Base-by-base conservation (phyloP, 2,329 filamentous ascomycete species). In the Diaporthe citriasiana region DNA sequence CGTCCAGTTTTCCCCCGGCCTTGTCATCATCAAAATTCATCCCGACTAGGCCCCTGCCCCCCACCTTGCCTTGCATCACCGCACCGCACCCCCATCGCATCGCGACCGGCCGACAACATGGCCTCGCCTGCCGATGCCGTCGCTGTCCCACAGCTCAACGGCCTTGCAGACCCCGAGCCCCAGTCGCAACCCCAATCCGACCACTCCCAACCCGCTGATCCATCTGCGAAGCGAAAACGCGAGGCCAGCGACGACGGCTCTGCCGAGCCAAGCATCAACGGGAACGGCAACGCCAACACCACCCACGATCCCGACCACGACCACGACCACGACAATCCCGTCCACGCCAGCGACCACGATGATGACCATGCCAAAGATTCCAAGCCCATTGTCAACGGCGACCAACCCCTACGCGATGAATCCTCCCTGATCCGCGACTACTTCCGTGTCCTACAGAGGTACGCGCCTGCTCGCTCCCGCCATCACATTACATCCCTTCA, bases 201-300 rank as follows among this genome's bases (percentile, higher is more conserved):
- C 74, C 79, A 79, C 71, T 77, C 78, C 63, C 76, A 78, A 38
- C 79, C 80, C 35, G 74, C 79, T 74, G 79, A 78, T 77, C 79
- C 78, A 19, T 79, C 81, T 50, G 79, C 78, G 73, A 92, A 92
- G 84, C 85, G 90, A 81, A 92, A 92, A 84, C 89, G 89, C 85
- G 88, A 90, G 78, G 81, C 83, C 66, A 83, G 80, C 74, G 84
- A 86, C 77, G 85, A 85, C 60, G 78, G 74, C 70, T 76, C 78
- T 27, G 70, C 78, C 73, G 77, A 78, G 38, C 59, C 47, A 68
- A 68, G 45, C 63, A 68, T 71, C 73, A 76, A 78, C 72, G 56
- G 70, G 66, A 60, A 53, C 35, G 45, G 19, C 38, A 56, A 50
- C 53, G 40, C 15, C 55, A 42, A 60, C 42, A 12, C 12, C 60